These are phyloP conservation scores for Neoboletus brunneissimus DNA, from an alignment of 768 basidiomycete species.

Conservation along the genomic window DNA sequence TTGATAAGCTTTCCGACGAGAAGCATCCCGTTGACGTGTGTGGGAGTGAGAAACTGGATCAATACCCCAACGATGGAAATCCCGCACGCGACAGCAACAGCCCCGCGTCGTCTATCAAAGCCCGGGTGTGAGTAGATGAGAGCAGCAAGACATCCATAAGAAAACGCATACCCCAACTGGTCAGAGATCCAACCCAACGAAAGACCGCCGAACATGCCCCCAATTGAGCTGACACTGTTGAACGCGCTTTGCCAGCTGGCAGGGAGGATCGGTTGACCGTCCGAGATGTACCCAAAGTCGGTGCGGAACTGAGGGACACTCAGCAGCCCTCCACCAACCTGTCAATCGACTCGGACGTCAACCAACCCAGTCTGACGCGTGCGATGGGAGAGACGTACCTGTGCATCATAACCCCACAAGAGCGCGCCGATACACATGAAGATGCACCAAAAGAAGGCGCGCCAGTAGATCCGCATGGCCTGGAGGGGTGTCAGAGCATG, in stretches of 20 bases:
- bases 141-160: neutral
- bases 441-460: conserved; percentile 24
- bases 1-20: conserved; percentile 27
- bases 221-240: conserved; percentile 24
- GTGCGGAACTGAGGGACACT: conserved; percentile 24
- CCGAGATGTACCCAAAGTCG: conserved; percentile 22
- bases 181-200: conserved; percentile 24
- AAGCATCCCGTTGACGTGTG: conserved; percentile 25
- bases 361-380: neutral
- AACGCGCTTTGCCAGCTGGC: conserved; percentile 31
- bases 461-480: conserved; percentile 26
- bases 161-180: conserved; percentile 13
- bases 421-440: conserved; percentile 25
- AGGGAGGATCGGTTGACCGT: conserved; percentile 11
- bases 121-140: neutral
- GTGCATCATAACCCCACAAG: conserved; percentile 27
- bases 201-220: conserved; percentile 28
- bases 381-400: conserved; percentile 13
- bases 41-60: conserved; percentile 24
- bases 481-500: conserved; percentile 18
- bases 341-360: neutral
- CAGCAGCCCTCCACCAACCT: conserved; percentile 23
- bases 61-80: conserved; percentile 24
- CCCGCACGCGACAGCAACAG: conserved; percentile 19
- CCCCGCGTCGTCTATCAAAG: conserved; percentile 22